A percentile compares a stretch with the other conserved stretches of the same genome.
Evolutionary conservation across 208 protist species (phyloP).

Genomic region (Leishmania aethiopica): DNA sequence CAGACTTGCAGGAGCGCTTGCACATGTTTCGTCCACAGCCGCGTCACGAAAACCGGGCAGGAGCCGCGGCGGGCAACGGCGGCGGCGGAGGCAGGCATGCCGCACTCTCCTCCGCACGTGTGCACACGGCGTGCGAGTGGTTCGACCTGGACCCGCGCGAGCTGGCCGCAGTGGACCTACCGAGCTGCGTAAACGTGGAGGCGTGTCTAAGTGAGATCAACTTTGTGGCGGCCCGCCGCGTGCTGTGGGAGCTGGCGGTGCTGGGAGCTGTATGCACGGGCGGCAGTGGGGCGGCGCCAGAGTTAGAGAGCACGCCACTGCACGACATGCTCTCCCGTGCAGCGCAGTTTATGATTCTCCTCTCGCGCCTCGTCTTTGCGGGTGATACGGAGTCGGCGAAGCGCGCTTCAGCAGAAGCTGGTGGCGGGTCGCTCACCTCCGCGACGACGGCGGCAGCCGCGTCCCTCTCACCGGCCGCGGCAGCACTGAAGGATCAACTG

Average conservation of each 20-base stretch:
- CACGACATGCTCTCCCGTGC: constrained; percentile 25
- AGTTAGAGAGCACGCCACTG: constrained; percentile 4
- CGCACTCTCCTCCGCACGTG: not conserved
- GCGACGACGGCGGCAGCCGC: constrained; percentile 8
- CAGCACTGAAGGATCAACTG: constrained; percentile 24
- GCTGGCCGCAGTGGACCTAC: constrained; percentile 13
- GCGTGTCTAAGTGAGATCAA: constrained; percentile 15
- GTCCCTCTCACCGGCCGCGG: constrained; percentile 9
- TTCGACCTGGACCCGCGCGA: constrained; percentile 13
- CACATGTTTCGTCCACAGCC: constrained; percentile 1
- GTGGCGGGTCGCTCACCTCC: not conserved
- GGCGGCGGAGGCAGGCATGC: not conserved
- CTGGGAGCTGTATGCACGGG: constrained; percentile 22
- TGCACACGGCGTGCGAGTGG: constrained; percentile 15
- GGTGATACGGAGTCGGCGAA: constrained; percentile 2
- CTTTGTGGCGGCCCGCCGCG: constrained; percentile 17
- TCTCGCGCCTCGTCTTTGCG: constrained; percentile 29
- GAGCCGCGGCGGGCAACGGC: not conserved
- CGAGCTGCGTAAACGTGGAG: constrained; percentile 11
- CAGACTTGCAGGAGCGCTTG: constrained; percentile 2
- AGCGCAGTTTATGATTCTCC: constrained; percentile 28
- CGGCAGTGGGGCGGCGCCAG: constrained; percentile 8
- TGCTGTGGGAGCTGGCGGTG: constrained; percentile 34
- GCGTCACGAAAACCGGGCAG: not conserved
- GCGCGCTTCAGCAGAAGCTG: not conserved